Evolutionary conservation across 768 basidiomycete genomes (phyloP), one percentile per base, ranked within the genome.

Genomic region (Mycena leptocephala): DNA sequence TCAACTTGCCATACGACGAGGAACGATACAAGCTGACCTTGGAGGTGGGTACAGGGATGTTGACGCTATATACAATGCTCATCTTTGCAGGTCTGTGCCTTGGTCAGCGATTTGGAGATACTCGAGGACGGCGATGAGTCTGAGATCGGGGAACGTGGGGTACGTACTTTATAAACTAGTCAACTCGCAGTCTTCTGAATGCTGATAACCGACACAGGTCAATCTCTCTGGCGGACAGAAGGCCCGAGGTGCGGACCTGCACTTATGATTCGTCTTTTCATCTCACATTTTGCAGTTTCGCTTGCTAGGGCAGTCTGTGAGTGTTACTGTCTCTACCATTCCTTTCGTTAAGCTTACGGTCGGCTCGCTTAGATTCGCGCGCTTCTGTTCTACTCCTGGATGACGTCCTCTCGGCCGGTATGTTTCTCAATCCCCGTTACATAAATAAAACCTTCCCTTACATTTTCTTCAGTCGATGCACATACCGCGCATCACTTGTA

Each of bases 91-190:
- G 88, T 84, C n/a, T 91, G 89, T 76, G 95, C 95, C 0, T 87
- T 97, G n/a, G 85, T 93, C 28, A 90, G 88, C 70, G 96, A 97
- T 20, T 22, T 97, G 39, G 90, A 92, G 62, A 96, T 96, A 70
- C 87, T 97, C 22, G 96, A 97, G 81, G 96, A 97, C 79, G 95
- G 96, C 1, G 96, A 96, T 78, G 93, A 95, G 77, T 92, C 95
- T 0, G 96, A 97, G 83, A 96, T 96, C 69, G 95, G 95, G n/a
- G 95, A 96, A 86, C 93, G 95, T 35, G 95, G 95, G 30, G 95
- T 95, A 81, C 16, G 64, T 20, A 89, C 88, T 75, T 22, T 53
- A 5, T 26, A 39, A 8, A 26, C 16, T 26, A 18, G 11, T 28
- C 13, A 26, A 76, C 82, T 18, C 16, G 18, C 32, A 8, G n/a